phyloP scores from a whole-genome alignment of 768 basidiomycete species.

The Austroboletus eburneus region DNA sequence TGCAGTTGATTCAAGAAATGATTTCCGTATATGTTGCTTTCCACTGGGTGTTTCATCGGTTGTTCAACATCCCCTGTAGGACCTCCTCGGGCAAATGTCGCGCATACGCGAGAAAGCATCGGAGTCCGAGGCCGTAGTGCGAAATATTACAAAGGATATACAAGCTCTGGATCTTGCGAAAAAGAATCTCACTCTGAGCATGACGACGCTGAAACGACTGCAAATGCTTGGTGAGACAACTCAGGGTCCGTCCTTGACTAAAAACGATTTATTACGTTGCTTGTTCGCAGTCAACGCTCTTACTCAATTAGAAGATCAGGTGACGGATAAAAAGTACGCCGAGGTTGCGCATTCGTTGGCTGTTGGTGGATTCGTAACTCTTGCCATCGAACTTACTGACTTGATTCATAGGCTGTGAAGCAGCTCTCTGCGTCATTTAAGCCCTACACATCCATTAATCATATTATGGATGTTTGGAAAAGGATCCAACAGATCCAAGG shows the following conservation, averaged over 20 bases:
- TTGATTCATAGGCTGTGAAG: conserved; percentile 66
- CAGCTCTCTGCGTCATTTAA: conserved; percentile 81
- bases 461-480: conserved; percentile 73
- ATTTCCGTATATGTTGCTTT: conserved; percentile 64
- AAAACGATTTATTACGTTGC: background rate
- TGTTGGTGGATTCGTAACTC: conserved; percentile 41
- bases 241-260: background rate
- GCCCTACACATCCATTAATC: conserved; percentile 69
- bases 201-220: conserved; percentile 85
- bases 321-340: conserved; percentile 73
- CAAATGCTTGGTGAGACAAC: conserved; percentile 85
- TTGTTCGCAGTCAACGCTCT: conserved; percentile 66
- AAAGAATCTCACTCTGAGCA: conserved; percentile 84
- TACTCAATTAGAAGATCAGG: conserved; percentile 72
- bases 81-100: conserved; percentile 91
- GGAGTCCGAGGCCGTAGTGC: conserved; percentile 94
- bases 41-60: background rate
- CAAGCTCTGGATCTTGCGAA: conserved; percentile 92
- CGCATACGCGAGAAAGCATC: conserved; percentile 95
- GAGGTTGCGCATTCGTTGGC: conserved; percentile 82
- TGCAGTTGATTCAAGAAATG: conserved; percentile 93
- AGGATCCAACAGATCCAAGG: conserved; percentile 80
- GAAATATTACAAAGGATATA: conserved; percentile 94
- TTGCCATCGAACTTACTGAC: conserved; percentile 5
- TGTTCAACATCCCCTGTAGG: conserved; percentile 43